Conservation (phyloP, 139 green algal genomes). For the Yamagishiella unicocca region DNA sequence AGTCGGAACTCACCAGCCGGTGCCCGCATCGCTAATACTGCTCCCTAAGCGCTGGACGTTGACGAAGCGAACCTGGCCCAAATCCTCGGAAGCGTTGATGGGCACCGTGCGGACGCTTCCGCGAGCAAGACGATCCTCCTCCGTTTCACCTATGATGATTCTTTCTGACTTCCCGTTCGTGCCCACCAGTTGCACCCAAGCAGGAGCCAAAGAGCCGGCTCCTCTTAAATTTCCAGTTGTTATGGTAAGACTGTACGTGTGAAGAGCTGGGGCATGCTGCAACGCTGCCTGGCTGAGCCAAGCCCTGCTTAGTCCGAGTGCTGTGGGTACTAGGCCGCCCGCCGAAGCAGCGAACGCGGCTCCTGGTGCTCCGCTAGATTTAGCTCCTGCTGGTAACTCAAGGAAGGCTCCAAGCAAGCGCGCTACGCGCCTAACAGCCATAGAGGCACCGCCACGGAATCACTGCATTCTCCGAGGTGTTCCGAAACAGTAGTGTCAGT, state of each 20-base stretch:
- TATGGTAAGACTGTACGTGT: conserved; percentile 53
- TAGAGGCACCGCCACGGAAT: not conserved
- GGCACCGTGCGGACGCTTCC: conserved; percentile 68
- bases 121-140: conserved; percentile 70
- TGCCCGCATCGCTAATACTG: conserved; percentile 54
- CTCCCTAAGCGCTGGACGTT: conserved; percentile 60
- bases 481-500: not conserved
- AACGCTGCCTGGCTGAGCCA: conserved; percentile 18
- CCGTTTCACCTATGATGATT: conserved; percentile 61
- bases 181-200: conserved; percentile 71
- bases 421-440: conserved; percentile 27
- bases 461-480: not conserved
- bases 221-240: conserved; percentile 88
- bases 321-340: conserved; percentile 2
- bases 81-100: conserved; percentile 55
- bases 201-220: conserved; percentile 73
- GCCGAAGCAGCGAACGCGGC: not conserved
- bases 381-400: not conserved
- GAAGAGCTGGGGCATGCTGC: conserved; percentile 8
- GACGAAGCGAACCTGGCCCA: conserved; percentile 71
- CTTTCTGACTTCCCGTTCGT: conserved; percentile 57
- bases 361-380: not conserved
- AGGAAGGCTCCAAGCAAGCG: conserved; percentile 17
- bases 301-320: conserved; percentile 11
- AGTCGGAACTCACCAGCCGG: conserved; percentile 71